phyloP scores from a whole-genome alignment of 345 rosid genomes.

The Eucalyptus dawsonii region DNA sequence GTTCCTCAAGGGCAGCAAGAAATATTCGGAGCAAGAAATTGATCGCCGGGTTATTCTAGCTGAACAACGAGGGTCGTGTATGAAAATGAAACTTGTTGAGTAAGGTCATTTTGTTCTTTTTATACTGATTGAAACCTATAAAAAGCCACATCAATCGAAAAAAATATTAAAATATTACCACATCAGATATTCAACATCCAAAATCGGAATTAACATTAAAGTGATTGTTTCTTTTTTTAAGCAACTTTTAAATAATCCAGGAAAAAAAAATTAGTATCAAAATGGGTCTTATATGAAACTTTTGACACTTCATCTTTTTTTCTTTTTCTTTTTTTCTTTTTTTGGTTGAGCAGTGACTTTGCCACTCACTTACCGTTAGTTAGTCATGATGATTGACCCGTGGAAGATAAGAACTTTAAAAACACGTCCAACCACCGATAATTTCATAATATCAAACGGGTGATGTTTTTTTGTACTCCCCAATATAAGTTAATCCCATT shows the following conservation, averaged over 20 bases:
- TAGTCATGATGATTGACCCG: neutral
- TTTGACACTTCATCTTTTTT: neutral
- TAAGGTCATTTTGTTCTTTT: no score
- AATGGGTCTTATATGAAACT: neutral
- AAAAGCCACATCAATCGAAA: rapidly evolving
- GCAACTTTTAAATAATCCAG: neutral
- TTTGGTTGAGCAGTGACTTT: neutral
- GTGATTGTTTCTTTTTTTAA: neutral
- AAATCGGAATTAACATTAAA: no score
- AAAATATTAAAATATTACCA: no score
- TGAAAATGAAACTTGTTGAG: no score
- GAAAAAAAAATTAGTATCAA: neutral
- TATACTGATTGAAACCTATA: no score
- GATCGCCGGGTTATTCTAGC: neutral
- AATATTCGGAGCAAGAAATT: neutral
- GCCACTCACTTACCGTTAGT: neutral
- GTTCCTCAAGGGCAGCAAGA: no score
- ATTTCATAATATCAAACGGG: neutral
- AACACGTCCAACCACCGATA: neutral
- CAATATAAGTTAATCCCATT: neutral
- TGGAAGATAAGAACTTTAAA: neutral
- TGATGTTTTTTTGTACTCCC: neutral
- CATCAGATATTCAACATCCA: no score
- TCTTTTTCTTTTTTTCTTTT: no score
- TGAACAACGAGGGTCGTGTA: no score